Percentiles rank a stretch among this genome's conserved stretches.
Evolutionary conservation across 345 rosid species (phyloP).

Genomic region (Eucalyptus marginata): DNA sequence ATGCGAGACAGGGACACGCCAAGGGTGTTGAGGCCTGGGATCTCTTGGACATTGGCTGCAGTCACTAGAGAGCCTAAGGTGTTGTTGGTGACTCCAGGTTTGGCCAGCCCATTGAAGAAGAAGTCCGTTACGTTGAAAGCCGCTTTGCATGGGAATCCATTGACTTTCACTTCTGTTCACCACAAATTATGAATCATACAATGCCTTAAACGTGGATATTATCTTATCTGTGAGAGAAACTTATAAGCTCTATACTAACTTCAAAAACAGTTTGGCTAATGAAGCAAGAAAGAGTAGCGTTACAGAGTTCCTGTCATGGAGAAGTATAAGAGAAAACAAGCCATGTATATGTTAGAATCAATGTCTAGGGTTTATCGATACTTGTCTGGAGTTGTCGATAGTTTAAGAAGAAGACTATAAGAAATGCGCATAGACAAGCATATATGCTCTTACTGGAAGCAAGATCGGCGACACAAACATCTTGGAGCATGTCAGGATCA

Average conservation of each 20-base stretch:
- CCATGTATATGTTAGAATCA: not conserved
- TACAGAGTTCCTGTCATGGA: not conserved
- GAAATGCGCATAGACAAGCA: not conserved
- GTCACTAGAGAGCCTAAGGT: not conserved
- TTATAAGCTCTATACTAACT: not conserved
- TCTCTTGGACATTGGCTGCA: not conserved
- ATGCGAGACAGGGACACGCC: constrained; percentile 50
- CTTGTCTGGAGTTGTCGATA: not conserved
- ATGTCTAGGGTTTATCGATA: not conserved
- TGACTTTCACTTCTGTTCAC: not conserved
- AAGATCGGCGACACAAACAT: constrained; percentile 71
- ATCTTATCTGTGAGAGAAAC: not conserved
- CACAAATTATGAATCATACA: not conserved
- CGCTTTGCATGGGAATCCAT: not conserved
- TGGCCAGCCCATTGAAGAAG: not conserved
- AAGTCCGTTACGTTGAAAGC: not conserved
- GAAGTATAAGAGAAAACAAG: not conserved
- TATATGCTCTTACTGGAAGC: not conserved
- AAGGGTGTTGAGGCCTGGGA: not conserved
- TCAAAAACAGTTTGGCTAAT: not conserved
- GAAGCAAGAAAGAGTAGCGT: not conserved
- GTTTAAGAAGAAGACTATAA: not conserved
- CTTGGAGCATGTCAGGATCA: constrained; percentile 69
- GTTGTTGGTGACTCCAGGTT: not conserved
- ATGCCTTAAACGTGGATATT: not conserved